Percentiles rank a stretch among this genome's conserved stretches.
These are phyloP conservation scores for Coemansia sp. DNA, from an alignment of 192 early-diverging fungal species.

Conservation along the genomic window DNA sequence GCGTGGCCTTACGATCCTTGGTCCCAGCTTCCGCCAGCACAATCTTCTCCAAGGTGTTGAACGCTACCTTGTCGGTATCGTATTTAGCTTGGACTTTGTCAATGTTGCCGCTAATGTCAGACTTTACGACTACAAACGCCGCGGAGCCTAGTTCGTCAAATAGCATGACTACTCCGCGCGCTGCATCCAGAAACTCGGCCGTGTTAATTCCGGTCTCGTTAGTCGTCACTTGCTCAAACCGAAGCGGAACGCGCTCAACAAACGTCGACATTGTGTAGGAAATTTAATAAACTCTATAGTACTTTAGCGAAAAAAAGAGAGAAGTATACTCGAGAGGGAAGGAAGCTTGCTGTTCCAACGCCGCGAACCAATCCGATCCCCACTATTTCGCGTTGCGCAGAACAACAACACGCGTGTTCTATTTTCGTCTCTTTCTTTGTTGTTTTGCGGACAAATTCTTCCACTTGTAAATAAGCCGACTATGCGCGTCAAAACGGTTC, in stretches of 20 bases:
- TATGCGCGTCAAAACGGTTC: conserved; percentile 73
- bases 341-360: neutral
- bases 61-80: conserved; percentile 63
- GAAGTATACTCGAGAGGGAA: neutral
- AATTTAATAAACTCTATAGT: neutral
- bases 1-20: conserved; percentile 84
- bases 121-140: conserved; percentile 86
- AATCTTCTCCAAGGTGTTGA: conserved; percentile 82
- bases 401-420: neutral
- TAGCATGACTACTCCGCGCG: conserved; percentile 73
- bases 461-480: neutral
- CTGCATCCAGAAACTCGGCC: conserved; percentile 75
- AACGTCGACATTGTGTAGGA: conserved; percentile 30
- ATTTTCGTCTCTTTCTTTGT: neutral
- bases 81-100: conserved; percentile 71
- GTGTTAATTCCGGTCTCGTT: conserved; percentile 71
- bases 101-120: conserved; percentile 92
- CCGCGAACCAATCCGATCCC: neutral
- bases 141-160: conserved; percentile 63
- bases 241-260: conserved; percentile 63
- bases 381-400: neutral
- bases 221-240: conserved; percentile 67
- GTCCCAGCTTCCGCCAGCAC: conserved; percentile 71
- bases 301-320: neutral
- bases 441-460: neutral